A percentile compares a stretch with the other conserved stretches of the same genome.
phyloP scores from a whole-genome alignment of 129 eudicot species.

The Flaveria ramosissima region DNA sequence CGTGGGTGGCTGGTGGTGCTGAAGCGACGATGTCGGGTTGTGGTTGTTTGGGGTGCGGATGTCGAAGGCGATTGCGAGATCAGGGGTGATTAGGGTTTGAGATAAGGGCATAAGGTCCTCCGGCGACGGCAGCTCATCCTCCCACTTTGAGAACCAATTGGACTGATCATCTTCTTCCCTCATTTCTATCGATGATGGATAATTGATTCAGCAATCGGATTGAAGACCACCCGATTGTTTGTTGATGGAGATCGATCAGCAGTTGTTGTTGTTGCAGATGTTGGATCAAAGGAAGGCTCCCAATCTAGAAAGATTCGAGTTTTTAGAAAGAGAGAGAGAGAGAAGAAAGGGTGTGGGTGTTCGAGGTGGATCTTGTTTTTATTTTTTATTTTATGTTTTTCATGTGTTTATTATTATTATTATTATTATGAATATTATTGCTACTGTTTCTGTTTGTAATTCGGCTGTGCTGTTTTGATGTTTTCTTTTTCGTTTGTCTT shows the following conservation, averaged over 20 bases:
- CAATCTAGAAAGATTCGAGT: conserved; percentile 35
- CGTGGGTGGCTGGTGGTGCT: too few relatives aligned
- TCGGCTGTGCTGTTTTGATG: too few relatives aligned
- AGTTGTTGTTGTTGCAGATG: conserved; percentile 6
- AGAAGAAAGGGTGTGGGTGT: conserved; percentile 39
- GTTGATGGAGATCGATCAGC: neutral
- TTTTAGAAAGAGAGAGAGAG: neutral
- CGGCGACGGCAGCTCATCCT: conserved; percentile 72
- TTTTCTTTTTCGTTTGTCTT: too few relatives aligned
- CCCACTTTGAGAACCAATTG: conserved; percentile 91
- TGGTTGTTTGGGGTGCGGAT: conserved; percentile 39
- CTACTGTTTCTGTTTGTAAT: too few relatives aligned
- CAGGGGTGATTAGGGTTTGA: conserved; percentile 79
- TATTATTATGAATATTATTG: too few relatives aligned
- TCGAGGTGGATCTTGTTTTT: conserved; percentile 97
- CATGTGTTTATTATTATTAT: too few relatives aligned
- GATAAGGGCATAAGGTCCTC: conserved; percentile 73
- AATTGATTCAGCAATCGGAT: neutral
- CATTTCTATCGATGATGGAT: conserved; percentile 26
- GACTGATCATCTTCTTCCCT: conserved; percentile 65
- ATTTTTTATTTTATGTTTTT: neutral
- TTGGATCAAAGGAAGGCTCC: conserved; percentile 23
- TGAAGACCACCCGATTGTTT: too few relatives aligned
- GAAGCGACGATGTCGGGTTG: neutral
- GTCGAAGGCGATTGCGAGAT: conserved; percentile 79